Evolutionary conservation across 2,329 filamentous ascomycete genomes (phyloP).

Genomic region (Penicillium griseofulvum): DNA sequence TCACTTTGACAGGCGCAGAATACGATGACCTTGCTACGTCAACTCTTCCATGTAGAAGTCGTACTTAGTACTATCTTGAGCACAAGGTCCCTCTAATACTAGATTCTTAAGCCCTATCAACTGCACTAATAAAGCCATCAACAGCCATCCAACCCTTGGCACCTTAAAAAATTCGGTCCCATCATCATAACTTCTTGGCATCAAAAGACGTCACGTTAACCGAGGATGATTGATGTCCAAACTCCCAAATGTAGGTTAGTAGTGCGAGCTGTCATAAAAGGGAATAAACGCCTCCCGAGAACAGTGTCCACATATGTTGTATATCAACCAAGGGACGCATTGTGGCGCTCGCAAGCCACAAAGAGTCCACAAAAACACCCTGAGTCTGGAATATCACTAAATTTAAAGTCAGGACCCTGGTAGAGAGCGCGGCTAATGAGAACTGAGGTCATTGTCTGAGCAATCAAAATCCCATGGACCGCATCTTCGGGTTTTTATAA

Average conservation of each 20-base stretch:
- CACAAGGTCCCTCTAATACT: background rate
- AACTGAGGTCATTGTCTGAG: background rate
- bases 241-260: background rate
- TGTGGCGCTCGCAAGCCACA: background rate
- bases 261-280: no score
- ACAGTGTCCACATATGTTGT: background rate
- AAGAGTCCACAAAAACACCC: background rate
- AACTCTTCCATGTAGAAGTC: background rate
- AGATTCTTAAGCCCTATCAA: background rate
- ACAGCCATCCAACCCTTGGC: background rate
- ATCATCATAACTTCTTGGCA: background rate
- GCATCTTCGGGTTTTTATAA: background rate
- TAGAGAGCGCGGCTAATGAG: slow-evolving; percentile 8
- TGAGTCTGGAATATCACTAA: no score
- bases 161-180: no score
- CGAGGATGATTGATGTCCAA: background rate
- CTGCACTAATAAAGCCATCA: background rate
- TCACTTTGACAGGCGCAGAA: slow-evolving; percentile 11
- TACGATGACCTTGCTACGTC: slow-evolving; percentile 10
- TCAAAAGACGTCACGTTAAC: background rate
- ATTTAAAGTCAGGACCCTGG: slow-evolving; percentile 13
- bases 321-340: background rate
- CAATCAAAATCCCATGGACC: slow-evolving; percentile 2
- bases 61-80: background rate
- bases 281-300: background rate